phyloP scores from a whole-genome alignment of 495 filamentous ascomycete species.

The Pseudoneurospora amorphoporcata region DNA sequence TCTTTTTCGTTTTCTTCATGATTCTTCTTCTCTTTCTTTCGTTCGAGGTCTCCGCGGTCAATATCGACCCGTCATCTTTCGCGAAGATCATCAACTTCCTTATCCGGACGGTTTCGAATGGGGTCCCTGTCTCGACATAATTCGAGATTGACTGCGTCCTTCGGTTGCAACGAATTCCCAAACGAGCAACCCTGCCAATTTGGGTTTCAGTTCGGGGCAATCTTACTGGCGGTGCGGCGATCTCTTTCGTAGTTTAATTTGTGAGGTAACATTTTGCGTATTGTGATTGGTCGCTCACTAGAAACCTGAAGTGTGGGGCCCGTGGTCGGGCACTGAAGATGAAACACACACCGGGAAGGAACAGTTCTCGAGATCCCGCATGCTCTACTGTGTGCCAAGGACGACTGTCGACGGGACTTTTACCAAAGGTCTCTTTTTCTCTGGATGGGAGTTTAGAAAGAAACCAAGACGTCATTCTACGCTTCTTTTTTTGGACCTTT shows the following conservation, averaged over 20 bases:
- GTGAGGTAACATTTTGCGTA: background rate
- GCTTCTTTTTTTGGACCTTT: background rate
- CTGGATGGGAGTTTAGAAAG: background rate
- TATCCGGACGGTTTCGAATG: background rate
- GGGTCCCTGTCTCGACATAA: background rate
- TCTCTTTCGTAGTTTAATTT: background rate
- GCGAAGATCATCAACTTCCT: background rate
- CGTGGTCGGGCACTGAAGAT: background rate
- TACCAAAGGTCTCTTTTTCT: background rate
- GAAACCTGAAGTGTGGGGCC: background rate
- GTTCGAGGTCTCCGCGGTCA: background rate
- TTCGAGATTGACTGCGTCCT: background rate
- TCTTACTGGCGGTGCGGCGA: background rate
- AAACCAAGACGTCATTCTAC: background rate
- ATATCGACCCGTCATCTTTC: background rate
- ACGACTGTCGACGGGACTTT: background rate
- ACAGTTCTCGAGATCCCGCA: background rate
- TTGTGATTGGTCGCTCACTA: background rate
- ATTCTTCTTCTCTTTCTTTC: background rate
- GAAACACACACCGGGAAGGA: background rate
- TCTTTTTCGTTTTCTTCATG: background rate
- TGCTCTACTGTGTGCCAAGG: background rate
- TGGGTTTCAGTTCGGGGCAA: background rate
- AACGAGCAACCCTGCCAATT: background rate
- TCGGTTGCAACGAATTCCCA: background rate